Evolutionary conservation across 192 early-diverging fungal species (phyloP).

Genomic region (Geranomyces variabilis): DNA sequence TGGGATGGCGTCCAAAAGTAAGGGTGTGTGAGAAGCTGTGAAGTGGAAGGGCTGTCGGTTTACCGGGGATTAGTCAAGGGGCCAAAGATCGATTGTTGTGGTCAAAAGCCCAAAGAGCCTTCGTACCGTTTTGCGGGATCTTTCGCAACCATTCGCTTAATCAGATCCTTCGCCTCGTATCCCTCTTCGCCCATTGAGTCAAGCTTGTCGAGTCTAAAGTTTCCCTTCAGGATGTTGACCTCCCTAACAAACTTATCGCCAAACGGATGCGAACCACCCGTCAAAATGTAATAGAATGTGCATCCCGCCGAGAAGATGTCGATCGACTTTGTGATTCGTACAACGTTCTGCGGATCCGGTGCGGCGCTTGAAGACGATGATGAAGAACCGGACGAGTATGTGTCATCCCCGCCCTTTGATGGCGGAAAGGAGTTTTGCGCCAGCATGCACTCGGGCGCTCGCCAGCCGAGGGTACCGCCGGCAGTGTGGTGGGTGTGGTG

Average conservation of each 20-base stretch:
- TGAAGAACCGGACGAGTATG: background rate
- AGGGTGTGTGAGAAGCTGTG: conserved; percentile 82
- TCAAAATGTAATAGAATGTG: conserved; percentile 92
- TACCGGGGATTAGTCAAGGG: background rate
- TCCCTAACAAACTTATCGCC: conserved; percentile 90
- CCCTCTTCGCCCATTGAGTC: conserved; percentile 72
- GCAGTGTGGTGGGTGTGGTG: conserved; percentile 77
- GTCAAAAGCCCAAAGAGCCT: conserved; percentile 30
- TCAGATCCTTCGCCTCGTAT: conserved; percentile 86
- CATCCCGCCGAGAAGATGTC: conserved; percentile 97
- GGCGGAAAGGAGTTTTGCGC: conserved; percentile 35
- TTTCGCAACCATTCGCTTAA: conserved; percentile 83
- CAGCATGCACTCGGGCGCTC: conserved; percentile 87
- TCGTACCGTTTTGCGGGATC: conserved; percentile 64
- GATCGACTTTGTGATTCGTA: conserved; percentile 79
- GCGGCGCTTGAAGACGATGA: conserved; percentile 9
- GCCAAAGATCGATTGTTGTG: background rate
- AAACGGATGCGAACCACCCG: conserved; percentile 92
- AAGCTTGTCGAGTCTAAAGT: conserved; percentile 73
- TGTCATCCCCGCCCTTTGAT: background rate
- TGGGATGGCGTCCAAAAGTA: conserved; percentile 92
- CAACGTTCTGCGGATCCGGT: conserved; percentile 30
- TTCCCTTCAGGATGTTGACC: conserved; percentile 81
- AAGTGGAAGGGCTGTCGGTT: conserved; percentile 70
- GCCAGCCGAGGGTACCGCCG: conserved; percentile 94